A percentile compares a stretch with the other conserved stretches of the same genome.
phyloP scores from a whole-genome alignment of 2,329 filamentous ascomycete genomes.

The Penicillium sp. region DNA sequence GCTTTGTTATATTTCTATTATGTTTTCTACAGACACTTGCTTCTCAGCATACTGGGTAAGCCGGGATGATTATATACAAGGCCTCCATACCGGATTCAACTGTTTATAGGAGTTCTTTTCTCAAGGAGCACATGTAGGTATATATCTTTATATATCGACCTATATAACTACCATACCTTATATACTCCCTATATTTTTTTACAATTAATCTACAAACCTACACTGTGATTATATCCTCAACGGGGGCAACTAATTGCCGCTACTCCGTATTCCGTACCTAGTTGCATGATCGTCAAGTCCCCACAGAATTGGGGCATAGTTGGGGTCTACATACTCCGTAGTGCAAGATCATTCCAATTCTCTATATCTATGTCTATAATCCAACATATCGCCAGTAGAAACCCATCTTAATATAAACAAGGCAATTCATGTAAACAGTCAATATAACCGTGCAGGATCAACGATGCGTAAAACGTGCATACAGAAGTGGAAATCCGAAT shows the following conservation, averaged over 20 bases:
- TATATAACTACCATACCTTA: background rate
- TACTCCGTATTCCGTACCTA: background rate
- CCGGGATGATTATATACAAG: too few species aligned
- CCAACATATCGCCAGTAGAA: background rate
- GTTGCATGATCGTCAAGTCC: slow-evolving; percentile 2
- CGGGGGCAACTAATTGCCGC: background rate
- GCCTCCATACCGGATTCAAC: background rate
- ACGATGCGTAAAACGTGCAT: slow-evolving; percentile 1
- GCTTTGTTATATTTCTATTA: background rate
- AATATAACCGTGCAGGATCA: slow-evolving; percentile 12
- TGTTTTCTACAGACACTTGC: background rate
- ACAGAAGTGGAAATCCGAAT: slow-evolving; percentile 19
- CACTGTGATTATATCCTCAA: background rate
- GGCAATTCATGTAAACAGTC: background rate
- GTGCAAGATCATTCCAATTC: background rate
- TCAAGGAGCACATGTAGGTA: background rate
- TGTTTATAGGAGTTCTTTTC: background rate
- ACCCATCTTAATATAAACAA: too few species aligned
- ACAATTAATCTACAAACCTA: background rate
- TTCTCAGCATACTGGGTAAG: too few species aligned
- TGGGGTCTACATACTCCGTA: background rate
- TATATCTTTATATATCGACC: background rate
- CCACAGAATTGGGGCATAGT: slow-evolving; percentile 4
- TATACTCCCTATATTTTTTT: background rate
- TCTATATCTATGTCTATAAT: background rate